Percentiles rank a stretch among this genome's conserved stretches.
Conservation (phyloP, 768 basidiomycete species). For the Pisolithus sp. region DNA sequence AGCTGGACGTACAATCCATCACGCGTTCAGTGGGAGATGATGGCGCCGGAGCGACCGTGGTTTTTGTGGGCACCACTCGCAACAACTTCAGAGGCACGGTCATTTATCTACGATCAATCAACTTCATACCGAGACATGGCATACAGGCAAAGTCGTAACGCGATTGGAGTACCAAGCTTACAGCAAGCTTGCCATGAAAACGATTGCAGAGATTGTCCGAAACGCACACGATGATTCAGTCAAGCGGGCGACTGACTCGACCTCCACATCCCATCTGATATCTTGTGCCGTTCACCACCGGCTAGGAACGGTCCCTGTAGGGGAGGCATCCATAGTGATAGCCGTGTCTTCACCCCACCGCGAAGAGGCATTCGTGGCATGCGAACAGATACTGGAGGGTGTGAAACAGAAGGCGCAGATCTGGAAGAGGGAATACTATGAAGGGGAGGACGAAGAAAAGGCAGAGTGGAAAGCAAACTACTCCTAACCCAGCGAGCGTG, state of each 20-base stretch:
- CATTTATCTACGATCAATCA: slow-evolving; percentile 1
- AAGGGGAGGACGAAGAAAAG: slow-evolving; percentile 52
- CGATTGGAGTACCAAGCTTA: slow-evolving; percentile 81
- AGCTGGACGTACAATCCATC: slow-evolving; percentile 52
- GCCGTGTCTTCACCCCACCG: slow-evolving; percentile 82
- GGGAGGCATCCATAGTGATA: slow-evolving; percentile 78
- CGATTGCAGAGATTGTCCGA: slow-evolving; percentile 56
- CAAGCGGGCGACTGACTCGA: slow-evolving; percentile 39
- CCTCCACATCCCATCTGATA: slow-evolving; percentile 36
- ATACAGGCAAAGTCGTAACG: slow-evolving; percentile 60
- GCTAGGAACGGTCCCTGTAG: slow-evolving; percentile 70
- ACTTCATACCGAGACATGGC: slow-evolving; percentile 5
- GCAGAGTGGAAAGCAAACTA: slow-evolving; percentile 69
- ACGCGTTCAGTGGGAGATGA: slow-evolving; percentile 58
- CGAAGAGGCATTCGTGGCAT: slow-evolving; percentile 71
- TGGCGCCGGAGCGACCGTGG: slow-evolving; percentile 62
- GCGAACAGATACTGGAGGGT: slow-evolving; percentile 79
- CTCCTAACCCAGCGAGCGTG: slow-evolving; percentile 9
- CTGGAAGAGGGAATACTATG: slow-evolving; percentile 90
- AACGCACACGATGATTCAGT: slow-evolving; percentile 30
- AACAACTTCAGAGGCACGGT: slow-evolving; percentile 72
- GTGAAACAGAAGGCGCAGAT: slow-evolving; percentile 81
- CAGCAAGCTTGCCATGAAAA: slow-evolving; percentile 73
- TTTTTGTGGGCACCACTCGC: slow-evolving; percentile 83
- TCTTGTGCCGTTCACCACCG: slow-evolving; percentile 68